Conservation (phyloP, 495 filamentous ascomycete genomes). For the Penicillium paradoxum region DNA sequence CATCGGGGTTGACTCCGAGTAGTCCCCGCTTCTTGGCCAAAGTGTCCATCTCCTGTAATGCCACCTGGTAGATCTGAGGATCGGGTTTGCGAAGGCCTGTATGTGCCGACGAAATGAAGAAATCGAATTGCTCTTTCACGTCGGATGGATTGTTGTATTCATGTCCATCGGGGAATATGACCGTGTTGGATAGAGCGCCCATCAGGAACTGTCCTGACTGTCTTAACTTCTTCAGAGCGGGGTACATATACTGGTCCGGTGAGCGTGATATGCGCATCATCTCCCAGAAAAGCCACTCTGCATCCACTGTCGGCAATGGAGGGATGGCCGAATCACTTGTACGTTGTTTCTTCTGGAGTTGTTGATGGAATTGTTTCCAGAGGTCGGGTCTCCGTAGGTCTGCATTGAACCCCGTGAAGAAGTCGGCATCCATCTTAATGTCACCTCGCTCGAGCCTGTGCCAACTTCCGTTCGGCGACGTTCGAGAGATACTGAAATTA, state of each 20-base stretch:
- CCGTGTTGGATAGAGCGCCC: conserved; percentile 83
- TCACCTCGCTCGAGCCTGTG: conserved; percentile 73
- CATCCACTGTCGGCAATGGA: conserved; percentile 69
- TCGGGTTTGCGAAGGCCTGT: conserved; percentile 87
- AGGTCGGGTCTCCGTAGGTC: conserved; percentile 62
- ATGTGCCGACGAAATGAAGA: conserved; percentile 80
- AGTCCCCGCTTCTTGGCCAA: conserved; percentile 52
- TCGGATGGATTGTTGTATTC: conserved; percentile 47
- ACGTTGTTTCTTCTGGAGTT: conserved; percentile 29
- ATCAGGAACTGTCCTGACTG: conserved; percentile 62
- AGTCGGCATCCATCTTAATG: conserved; percentile 63
- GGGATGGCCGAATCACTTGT: conserved; percentile 39
- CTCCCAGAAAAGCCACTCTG: conserved; percentile 75
- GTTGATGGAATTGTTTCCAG: conserved; percentile 61
- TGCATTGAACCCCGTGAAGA: conserved; percentile 69
- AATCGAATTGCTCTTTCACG: conserved; percentile 62
- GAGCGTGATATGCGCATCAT: conserved; percentile 77
- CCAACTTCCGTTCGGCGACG: conserved; percentile 81
- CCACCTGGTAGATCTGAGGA: conserved; percentile 69
- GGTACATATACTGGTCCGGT: conserved; percentile 82
- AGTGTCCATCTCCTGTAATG: conserved; percentile 58
- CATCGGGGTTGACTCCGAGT: conserved; percentile 53
- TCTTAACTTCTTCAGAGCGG: conserved; percentile 67
- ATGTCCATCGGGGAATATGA: conserved; percentile 70
- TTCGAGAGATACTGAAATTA: conserved; percentile 78